phyloP scores from a whole-genome alignment of 1,139 yeast species.

The Scheffersomyces illinoinensis region DNA sequence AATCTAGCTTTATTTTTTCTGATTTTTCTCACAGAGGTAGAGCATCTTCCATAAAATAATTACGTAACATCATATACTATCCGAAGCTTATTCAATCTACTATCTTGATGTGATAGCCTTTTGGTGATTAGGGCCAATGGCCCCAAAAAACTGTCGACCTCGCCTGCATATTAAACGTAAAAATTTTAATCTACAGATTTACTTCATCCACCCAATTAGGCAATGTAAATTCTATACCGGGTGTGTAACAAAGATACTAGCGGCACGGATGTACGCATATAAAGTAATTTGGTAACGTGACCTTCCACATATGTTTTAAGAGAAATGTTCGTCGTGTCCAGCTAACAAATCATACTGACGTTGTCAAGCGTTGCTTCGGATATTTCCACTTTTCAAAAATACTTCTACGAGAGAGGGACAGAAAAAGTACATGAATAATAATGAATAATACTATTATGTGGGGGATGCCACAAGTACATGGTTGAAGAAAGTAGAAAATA shows the following conservation, averaged over 20 bases:
- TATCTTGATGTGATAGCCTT: background rate
- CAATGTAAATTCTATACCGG: conserved; percentile 27
- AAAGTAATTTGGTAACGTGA: background rate
- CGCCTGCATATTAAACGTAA: conserved; percentile 15
- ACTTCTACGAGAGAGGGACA: background rate
- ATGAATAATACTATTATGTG: background rate
- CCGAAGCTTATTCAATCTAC: background rate
- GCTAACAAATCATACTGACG: background rate
- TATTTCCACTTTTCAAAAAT: background rate
- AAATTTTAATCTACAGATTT: conserved; percentile 26
- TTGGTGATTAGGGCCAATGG: background rate
- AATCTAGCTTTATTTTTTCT: no score
- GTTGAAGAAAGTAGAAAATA: background rate
- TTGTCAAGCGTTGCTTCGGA: background rate
- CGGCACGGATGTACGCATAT: no score
- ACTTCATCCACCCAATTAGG: conserved; percentile 36
- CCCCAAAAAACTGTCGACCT: background rate
- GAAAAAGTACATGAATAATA: background rate
- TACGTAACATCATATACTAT: background rate
- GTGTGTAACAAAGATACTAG: background rate
- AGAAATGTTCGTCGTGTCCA: background rate
- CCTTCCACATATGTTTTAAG: background rate
- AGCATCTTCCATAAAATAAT: no score
- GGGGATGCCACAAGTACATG: background rate
- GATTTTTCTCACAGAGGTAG: no score